Conservation (phyloP, 192 early-diverging fungal genomes). For the Entomortierella parvispora region DNA sequence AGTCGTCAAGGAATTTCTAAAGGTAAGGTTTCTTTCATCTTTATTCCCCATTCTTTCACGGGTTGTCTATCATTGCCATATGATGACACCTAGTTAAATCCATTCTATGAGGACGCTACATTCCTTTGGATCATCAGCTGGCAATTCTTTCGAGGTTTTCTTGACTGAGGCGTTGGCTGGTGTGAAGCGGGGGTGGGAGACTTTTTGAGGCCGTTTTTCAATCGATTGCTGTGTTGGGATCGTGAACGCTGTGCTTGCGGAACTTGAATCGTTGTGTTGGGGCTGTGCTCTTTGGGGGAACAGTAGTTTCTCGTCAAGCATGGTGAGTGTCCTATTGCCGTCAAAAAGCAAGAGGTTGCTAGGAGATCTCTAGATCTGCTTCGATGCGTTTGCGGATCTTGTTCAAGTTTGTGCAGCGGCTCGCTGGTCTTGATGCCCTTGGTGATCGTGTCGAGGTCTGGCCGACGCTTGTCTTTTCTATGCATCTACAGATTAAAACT, state of each 20-base stretch:
- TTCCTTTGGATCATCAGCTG: conserved; percentile 27
- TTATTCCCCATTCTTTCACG: not conserved
- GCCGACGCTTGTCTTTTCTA: conserved; percentile 34
- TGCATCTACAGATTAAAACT: conserved; percentile 51
- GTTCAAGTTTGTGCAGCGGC: conserved; percentile 6
- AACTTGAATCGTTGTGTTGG: conserved; percentile 17
- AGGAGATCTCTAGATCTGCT: conserved; percentile 37
- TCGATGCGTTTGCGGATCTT: conserved; percentile 18
- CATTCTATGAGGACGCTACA: conserved; percentile 55
- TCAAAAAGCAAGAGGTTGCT: not conserved
- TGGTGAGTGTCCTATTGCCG: conserved; percentile 9
- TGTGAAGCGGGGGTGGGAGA: conserved; percentile 47
- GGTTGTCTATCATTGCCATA: conserved; percentile 26
- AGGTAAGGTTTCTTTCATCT: not conserved
- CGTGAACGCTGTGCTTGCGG: conserved; percentile 5
- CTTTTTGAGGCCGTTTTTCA: conserved; percentile 17
- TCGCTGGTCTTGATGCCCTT: not conserved
- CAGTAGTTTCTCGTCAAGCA: conserved; percentile 52
- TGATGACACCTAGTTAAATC: conserved; percentile 56
- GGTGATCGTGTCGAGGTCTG: conserved; percentile 9
- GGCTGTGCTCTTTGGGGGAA: conserved; percentile 51
- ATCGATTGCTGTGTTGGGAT: conserved; percentile 4
- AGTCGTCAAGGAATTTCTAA: not conserved
- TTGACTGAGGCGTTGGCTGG: conserved; percentile 49
- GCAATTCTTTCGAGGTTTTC: conserved; percentile 54